These are phyloP conservation scores for Lepidium didymum DNA, from an alignment of 345 rosid genomes.

Conservation along the genomic window DNA sequence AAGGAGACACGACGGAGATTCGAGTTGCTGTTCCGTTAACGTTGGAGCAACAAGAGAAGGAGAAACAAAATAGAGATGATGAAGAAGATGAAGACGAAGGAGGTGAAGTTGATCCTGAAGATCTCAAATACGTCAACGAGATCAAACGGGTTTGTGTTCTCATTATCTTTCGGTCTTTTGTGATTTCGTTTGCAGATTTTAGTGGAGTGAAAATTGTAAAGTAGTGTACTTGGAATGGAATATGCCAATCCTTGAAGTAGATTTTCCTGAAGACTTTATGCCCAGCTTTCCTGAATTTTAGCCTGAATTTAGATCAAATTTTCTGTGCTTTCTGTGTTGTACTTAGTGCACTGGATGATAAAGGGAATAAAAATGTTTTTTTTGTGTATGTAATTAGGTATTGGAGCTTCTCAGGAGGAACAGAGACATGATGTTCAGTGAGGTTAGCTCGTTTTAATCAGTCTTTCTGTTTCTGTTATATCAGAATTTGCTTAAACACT, in stretches of 20 bases:
- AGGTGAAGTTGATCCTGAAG: constrained; percentile 29
- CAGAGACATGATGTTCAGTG: constrained; percentile 84
- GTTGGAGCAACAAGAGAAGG: constrained; percentile 28
- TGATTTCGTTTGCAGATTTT: neutral
- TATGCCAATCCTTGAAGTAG: neutral
- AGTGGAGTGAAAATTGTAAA: neutral
- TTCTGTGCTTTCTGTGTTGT: neutral
- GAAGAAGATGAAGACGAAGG: constrained; percentile 16
- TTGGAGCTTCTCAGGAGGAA: constrained; percentile 81
- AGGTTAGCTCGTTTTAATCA: constrained; percentile 34
- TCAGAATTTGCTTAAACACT: neutral
- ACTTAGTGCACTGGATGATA: neutral
- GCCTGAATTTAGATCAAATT: neutral
- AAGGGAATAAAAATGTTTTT: neutral
- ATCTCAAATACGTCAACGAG: constrained; percentile 29
- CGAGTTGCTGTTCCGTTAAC: constrained; percentile 31
- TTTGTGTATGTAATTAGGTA: constrained; percentile 33
- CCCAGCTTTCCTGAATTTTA: no score
- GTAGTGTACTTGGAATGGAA: neutral
- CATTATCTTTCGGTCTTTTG: neutral
- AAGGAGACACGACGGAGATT: constrained; percentile 34
- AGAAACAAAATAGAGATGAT: constrained; percentile 9
- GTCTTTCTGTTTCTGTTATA: neutral
- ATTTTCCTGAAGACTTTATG: neutral
- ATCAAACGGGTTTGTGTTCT: constrained; percentile 30